Percentiles rank a stretch among this genome's conserved stretches.
Evolutionary conservation across 176 grass and related monocot species (phyloP).

Genomic region (Dactylis glomerata): DNA sequence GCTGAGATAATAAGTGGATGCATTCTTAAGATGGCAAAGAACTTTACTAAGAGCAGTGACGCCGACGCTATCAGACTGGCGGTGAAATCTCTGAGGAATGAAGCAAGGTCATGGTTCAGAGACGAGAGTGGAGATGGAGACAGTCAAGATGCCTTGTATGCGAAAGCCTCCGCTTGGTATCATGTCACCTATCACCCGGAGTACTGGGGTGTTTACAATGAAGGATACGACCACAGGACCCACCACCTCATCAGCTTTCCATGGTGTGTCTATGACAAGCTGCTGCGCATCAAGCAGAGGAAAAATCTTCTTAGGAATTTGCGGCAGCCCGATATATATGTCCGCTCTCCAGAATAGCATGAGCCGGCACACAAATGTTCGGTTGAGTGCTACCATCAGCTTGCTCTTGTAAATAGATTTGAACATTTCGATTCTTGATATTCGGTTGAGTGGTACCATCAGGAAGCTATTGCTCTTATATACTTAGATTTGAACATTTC

Average conservation of each 20-base stretch:
- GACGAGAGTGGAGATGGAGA: conserved; percentile 27
- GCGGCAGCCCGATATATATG: conserved; percentile 36
- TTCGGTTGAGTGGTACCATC: neutral
- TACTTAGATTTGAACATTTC: conserved; percentile 10
- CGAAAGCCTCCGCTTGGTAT: conserved; percentile 93
- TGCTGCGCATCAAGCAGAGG: conserved; percentile 59
- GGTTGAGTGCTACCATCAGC: neutral
- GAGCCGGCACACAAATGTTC: conserved; percentile 4
- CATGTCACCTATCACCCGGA: conserved; percentile 70
- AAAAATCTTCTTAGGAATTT: conserved; percentile 29
- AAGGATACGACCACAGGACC: conserved; percentile 44
- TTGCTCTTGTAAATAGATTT: conserved; percentile 16
- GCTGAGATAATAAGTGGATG: conserved; percentile 83
- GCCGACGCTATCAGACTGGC: conserved; percentile 72
- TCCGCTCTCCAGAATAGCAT: conserved; percentile 28
- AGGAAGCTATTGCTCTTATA: neutral
- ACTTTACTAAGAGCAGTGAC: conserved; percentile 70
- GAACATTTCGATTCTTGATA: conserved; percentile 12
- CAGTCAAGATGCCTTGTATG: conserved; percentile 41
- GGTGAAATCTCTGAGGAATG: conserved; percentile 71
- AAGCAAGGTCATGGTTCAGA: conserved; percentile 74
- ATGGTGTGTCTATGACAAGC: conserved; percentile 76
- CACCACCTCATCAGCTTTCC: conserved; percentile 88
- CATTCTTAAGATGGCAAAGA: conserved; percentile 82
- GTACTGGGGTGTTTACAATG: conserved; percentile 61